A percentile compares a stretch with the other conserved stretches of the same genome.
Evolutionary conservation across 345 rosid genomes (phyloP).

Genomic region (Moricandia arvensis): DNA sequence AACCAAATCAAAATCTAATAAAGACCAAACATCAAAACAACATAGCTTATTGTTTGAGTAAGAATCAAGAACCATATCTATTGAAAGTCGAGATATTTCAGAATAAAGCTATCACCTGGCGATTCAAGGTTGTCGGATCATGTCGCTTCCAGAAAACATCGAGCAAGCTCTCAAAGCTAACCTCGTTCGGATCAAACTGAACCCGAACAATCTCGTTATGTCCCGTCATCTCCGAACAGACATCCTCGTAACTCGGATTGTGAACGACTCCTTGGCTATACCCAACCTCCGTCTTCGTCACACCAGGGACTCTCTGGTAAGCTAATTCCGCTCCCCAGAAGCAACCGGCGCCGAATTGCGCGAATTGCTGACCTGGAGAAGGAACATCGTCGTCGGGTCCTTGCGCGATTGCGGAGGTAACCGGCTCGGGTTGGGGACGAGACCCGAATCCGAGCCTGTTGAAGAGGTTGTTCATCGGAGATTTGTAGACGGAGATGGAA

Average conservation of each 20-base stretch:
- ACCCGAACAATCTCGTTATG: slow-evolving; percentile 83
- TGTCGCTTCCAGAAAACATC: slow-evolving; percentile 74
- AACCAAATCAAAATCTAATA: background rate
- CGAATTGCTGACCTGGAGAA: slow-evolving; percentile 52
- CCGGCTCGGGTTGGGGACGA: slow-evolving; percentile 34
- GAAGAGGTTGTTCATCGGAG: slow-evolving; percentile 39
- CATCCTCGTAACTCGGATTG: slow-evolving; percentile 61
- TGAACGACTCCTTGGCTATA: slow-evolving; percentile 74
- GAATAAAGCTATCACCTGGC: slow-evolving; percentile 53
- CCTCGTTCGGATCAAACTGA: slow-evolving; percentile 67
- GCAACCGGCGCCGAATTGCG: slow-evolving; percentile 94
- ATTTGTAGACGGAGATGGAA: slow-evolving; percentile 31
- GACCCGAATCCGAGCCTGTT: slow-evolving; percentile 37
- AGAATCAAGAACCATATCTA: background rate
- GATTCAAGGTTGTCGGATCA: slow-evolving; percentile 82
- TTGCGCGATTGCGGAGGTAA: slow-evolving; percentile 47
- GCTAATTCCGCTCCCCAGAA: slow-evolving; percentile 88
- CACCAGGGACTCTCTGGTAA: slow-evolving; percentile 72
- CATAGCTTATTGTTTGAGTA: background rate
- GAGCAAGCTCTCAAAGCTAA: slow-evolving; percentile 57
- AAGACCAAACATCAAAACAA: slow-evolving; percentile 5
- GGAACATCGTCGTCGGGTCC: slow-evolving; percentile 65
- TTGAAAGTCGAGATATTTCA: background rate
- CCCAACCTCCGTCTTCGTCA: slow-evolving; percentile 77
- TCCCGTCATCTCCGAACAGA: slow-evolving; percentile 66